phyloP scores from a whole-genome alignment of 2,329 filamentous ascomycete species.

The Seiridium cupressi region DNA sequence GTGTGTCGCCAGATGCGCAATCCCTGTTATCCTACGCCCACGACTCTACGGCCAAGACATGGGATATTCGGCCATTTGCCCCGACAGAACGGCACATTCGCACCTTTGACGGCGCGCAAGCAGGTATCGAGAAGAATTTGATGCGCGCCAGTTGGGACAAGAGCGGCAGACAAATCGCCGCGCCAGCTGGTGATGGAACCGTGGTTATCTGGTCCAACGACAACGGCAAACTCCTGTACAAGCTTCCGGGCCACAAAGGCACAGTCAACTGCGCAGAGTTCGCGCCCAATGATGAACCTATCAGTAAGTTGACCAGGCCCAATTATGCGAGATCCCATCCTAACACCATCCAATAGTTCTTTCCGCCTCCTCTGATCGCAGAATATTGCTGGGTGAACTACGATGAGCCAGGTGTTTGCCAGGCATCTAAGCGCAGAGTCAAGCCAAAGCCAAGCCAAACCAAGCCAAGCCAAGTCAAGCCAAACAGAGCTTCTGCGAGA shows the following conservation, averaged over 20 bases:
- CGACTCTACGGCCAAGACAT: conserved; percentile 90
- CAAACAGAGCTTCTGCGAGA: too few relatives aligned
- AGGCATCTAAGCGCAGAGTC: neutral
- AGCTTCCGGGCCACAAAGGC: conserved; percentile 92
- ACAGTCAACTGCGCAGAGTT: conserved; percentile 95
- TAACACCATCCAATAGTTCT: conserved; percentile 58
- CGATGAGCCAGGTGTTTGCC: conserved; percentile 43
- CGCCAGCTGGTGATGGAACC: conserved; percentile 86
- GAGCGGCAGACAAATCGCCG: conserved; percentile 81
- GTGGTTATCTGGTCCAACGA: conserved; percentile 88
- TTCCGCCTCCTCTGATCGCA: conserved; percentile 87
- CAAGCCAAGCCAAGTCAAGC: too few relatives aligned
- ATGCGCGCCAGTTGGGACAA: conserved; percentile 87
- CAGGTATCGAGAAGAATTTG: conserved; percentile 87
- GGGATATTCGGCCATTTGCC: conserved; percentile 95
- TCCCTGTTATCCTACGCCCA: conserved; percentile 88
- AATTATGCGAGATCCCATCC: neutral
- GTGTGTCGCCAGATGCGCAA: conserved; percentile 91
- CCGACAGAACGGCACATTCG: conserved; percentile 80
- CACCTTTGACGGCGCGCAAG: conserved; percentile 88
- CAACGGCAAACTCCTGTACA: conserved; percentile 88
- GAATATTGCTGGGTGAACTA: conserved; percentile 79
- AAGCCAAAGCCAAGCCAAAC: too few relatives aligned
- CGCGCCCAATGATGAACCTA: conserved; percentile 78
- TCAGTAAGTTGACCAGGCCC: conserved; percentile 63